These are phyloP conservation scores for Pseudogymnoascus verrucosus DNA, from an alignment of 2,329 filamentous ascomycete species.

Conservation along the genomic window DNA sequence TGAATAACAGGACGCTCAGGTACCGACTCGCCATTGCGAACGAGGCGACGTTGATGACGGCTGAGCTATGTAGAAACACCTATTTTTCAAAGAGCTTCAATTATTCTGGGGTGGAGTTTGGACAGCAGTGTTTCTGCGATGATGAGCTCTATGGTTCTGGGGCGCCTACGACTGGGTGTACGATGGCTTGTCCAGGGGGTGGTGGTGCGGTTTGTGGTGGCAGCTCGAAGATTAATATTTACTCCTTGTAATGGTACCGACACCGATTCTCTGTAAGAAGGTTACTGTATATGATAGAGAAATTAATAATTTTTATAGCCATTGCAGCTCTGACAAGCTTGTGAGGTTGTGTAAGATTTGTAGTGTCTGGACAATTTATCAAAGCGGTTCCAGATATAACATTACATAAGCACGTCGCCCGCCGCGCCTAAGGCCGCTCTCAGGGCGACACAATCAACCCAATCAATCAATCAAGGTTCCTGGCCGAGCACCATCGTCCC, in stretches of 20 bases:
- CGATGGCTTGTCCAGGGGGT: background rate
- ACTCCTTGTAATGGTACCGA: background rate
- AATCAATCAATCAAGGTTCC: slow-evolving; percentile 2
- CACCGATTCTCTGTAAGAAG: background rate
- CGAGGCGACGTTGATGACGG: slow-evolving; percentile 11
- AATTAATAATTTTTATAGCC: background rate
- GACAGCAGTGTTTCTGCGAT: background rate
- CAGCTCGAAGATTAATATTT: background rate
- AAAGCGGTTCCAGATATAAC: background rate
- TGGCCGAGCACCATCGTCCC: background rate
- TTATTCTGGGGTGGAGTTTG: background rate
- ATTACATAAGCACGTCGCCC: background rate
- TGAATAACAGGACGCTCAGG: background rate
- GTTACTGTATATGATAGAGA: background rate
- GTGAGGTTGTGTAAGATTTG: background rate
- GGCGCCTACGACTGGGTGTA: background rate
- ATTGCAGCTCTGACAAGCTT: background rate
- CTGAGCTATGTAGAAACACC: background rate
- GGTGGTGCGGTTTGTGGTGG: background rate
- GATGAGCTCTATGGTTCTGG: slow-evolving; percentile 1
- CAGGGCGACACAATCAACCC: background rate
- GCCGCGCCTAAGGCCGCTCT: background rate
- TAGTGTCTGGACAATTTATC: background rate
- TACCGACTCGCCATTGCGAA: background rate
- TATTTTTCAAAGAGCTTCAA: background rate